Percentiles rank a stretch among this genome's conserved stretches.
These are phyloP conservation scores for Suhomyces terraborum DNA, from an alignment of 1,139 yeast species.

Conservation along the genomic window DNA sequence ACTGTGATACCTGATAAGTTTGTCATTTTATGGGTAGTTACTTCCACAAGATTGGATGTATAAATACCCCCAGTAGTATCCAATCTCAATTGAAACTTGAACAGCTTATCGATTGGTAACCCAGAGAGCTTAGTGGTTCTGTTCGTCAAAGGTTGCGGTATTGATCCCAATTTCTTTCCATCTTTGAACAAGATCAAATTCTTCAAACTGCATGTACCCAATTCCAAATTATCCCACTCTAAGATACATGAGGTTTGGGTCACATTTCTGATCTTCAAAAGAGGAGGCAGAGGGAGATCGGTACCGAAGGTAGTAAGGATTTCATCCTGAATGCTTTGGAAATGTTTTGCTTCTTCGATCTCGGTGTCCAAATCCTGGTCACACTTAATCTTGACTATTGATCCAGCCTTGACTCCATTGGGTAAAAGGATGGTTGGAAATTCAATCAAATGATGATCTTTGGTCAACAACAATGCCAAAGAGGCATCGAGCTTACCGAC, in stretches of 20 bases:
- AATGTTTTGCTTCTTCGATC: conserved; percentile 55
- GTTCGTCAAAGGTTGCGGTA: conserved; percentile 80
- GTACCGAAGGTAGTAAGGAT: conserved; percentile 74
- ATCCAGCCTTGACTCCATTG: conserved; percentile 88
- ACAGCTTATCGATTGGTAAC: conserved; percentile 80
- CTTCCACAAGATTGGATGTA: conserved; percentile 64
- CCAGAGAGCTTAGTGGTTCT: conserved; percentile 90
- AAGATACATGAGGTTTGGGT: conserved; percentile 95
- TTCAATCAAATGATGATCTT: conserved; percentile 92
- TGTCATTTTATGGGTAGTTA: conserved; percentile 94
- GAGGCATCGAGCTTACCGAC: conserved; percentile 97
- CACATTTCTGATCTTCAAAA: conserved; percentile 68
- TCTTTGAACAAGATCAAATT: conserved; percentile 80
- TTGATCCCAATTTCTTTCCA: conserved; percentile 75
- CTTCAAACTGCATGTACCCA: conserved; percentile 82
- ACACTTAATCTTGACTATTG: conserved; percentile 85
- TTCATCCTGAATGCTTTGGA: conserved; percentile 69
- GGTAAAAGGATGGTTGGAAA: conserved; percentile 94
- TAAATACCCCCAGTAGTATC: conserved; percentile 89
- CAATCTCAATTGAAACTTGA: conserved; percentile 76
- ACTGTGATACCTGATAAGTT: conserved; percentile 91
- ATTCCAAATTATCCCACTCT: conserved; percentile 86
- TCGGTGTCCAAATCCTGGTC: conserved; percentile 79
- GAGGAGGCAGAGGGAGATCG: conserved; percentile 71
- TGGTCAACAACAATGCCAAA: conserved; percentile 82